These are phyloP conservation scores for Artemisia argyi DNA, from an alignment of 129 eudicot genomes.

Conservation along the genomic window DNA sequence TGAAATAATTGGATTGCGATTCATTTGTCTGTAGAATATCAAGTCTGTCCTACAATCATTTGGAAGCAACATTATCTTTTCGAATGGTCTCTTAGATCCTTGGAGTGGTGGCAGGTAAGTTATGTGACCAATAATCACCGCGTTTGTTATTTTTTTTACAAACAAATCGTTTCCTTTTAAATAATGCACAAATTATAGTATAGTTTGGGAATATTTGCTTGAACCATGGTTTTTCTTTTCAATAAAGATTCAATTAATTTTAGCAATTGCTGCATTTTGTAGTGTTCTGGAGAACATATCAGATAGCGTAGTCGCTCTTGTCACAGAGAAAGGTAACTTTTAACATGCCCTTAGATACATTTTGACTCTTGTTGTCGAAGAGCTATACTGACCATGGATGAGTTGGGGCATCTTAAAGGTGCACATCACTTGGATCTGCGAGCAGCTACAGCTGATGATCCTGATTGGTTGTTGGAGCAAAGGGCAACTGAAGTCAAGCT, in stretches of 20 bases:
- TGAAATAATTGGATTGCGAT: slow-evolving; percentile 6
- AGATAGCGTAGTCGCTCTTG: slow-evolving; percentile 66
- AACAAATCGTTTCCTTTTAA: background rate
- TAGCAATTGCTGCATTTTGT: slow-evolving; percentile 18
- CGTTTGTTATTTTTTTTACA: background rate
- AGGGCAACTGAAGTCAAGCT: slow-evolving; percentile 57
- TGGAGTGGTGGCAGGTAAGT: slow-evolving; percentile 86
- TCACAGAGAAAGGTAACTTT: slow-evolving; percentile 69
- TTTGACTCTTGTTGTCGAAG: slow-evolving; percentile 12
- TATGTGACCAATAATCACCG: background rate
- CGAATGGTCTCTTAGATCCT: slow-evolving; percentile 80
- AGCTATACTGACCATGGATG: background rate
- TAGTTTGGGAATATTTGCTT: no score
- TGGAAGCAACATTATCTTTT: slow-evolving; percentile 84
- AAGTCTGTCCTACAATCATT: slow-evolving; percentile 46
- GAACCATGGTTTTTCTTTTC: background rate
- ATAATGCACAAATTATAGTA: no score
- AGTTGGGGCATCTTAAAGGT: slow-evolving; percentile 41
- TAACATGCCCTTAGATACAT: background rate
- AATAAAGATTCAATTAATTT: background rate
- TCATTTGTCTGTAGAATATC: slow-evolving; percentile 45
- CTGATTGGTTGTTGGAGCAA: slow-evolving; percentile 88
- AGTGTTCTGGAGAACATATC: slow-evolving; percentile 85
- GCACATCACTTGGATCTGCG: slow-evolving; percentile 97
- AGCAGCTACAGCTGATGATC: slow-evolving; percentile 67